Percentiles rank a stretch among this genome's conserved stretches.
Conservation (phyloP, 108 stramenopile species). For the Cyclotella sp. region DNA sequence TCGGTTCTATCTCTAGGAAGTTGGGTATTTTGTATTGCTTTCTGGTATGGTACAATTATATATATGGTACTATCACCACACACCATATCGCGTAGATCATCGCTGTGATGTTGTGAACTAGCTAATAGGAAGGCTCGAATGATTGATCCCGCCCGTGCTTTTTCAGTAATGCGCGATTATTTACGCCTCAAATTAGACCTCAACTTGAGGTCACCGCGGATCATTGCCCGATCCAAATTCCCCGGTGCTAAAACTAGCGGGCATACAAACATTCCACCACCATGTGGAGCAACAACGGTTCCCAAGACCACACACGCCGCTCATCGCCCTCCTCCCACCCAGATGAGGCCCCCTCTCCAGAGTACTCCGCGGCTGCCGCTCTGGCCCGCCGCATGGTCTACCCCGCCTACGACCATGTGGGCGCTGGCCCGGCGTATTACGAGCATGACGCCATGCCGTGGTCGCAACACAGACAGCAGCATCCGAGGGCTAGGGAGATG, state of each 20-base stretch:
- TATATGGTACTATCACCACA: too few relatives aligned
- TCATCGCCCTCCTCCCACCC: slow-evolving; percentile 2
- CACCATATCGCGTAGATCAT: too few relatives aligned
- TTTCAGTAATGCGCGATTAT: slow-evolving; percentile 1
- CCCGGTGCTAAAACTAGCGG: too few relatives aligned
- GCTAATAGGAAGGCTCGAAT: too few relatives aligned
- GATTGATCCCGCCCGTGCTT: too few relatives aligned
- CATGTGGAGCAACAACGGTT: slow-evolving; percentile 37
- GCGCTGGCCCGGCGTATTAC: neutral
- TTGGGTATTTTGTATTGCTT: too few relatives aligned
- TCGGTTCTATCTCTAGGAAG: too few relatives aligned
- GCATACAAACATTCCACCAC: neutral
- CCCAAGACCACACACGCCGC: slow-evolving; percentile 16
- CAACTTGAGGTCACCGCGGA: slow-evolving; percentile 1
- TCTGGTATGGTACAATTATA: too few relatives aligned
- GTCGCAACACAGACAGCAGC: slow-evolving; percentile 21
- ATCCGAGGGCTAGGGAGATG: slow-evolving; percentile 28
- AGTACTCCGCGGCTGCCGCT: slow-evolving; percentile 40
- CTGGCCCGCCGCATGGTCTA: slow-evolving; percentile 47
- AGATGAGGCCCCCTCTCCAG: slow-evolving; percentile 26
- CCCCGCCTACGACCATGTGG: slow-evolving; percentile 33
- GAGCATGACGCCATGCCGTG: slow-evolving; percentile 22
- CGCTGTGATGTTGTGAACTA: too few relatives aligned
- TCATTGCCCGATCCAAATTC: neutral
- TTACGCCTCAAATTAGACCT: neutral